These are phyloP conservation scores for Aureobasidium sp. DNA, from an alignment of 2,329 filamentous ascomycete species.

Conservation along the genomic window DNA sequence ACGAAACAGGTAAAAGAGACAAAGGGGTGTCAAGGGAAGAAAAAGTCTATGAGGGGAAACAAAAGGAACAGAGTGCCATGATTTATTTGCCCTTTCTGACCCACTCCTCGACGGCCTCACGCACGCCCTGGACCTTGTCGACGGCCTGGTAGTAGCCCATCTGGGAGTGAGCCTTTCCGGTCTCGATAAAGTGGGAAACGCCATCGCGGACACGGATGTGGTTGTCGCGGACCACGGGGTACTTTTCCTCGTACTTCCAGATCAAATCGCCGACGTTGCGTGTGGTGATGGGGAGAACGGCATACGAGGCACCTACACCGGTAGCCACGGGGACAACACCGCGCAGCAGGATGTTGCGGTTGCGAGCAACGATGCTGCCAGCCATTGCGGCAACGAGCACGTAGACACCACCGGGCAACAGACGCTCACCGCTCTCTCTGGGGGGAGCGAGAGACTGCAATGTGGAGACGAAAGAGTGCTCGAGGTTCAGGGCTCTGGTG, in stretches of 20 bases:
- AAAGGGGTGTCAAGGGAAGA: not conserved
- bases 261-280: conserved; percentile 75
- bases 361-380: conserved; percentile 80
- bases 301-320: conserved; percentile 74
- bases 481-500: conserved; percentile 71
- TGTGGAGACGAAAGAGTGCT: conserved; percentile 83
- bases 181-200: conserved; percentile 59
- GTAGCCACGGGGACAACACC: conserved; percentile 67
- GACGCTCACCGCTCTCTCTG: conserved; percentile 73
- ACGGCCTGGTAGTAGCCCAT: conserved; percentile 65
- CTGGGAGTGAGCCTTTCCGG: conserved; percentile 64
- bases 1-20: not conserved
- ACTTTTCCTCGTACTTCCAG: conserved; percentile 88
- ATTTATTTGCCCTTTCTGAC: conserved; percentile 62
- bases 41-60: not conserved
- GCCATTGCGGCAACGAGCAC: conserved; percentile 93
- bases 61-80: not conserved
- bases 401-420: conserved; percentile 85
- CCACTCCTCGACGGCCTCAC: conserved; percentile 77
- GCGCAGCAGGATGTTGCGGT: conserved; percentile 76
- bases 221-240: conserved; percentile 72
- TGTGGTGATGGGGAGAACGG: conserved; percentile 81
- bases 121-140: conserved; percentile 66
- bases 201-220: conserved; percentile 65
- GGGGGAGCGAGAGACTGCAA: conserved; percentile 80